Percentiles rank a stretch among this genome's conserved stretches.
These are phyloP conservation scores for Solanum sitiens DNA, from an alignment of 257 asterid species.

Conservation along the genomic window DNA sequence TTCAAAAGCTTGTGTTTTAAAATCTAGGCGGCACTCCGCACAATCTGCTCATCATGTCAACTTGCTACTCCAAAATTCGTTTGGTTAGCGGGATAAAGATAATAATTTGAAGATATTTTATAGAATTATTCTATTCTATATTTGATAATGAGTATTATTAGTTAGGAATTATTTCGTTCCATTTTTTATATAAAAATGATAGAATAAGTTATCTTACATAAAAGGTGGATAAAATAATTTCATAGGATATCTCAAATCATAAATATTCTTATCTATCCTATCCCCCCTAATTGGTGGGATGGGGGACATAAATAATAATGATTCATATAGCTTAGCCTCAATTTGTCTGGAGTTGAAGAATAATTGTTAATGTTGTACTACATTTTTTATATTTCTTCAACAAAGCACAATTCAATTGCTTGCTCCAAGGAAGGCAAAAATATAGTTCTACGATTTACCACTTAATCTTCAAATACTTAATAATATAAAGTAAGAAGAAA, in stretches of 20 bases:
- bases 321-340: neutral
- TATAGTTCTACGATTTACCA: neutral
- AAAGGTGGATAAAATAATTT: too few relatives aligned
- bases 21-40: neutral
- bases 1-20: neutral
- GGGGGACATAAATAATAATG: neutral
- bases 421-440: neutral
- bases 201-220: too few relatives aligned
- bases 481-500: neutral
- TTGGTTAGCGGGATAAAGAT: too few relatives aligned
- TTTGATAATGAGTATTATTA: too few relatives aligned
- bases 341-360: neutral
- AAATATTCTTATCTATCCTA: too few relatives aligned
- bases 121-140: too few relatives aligned
- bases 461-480: neutral
- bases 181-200: too few relatives aligned
- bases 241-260: too few relatives aligned
- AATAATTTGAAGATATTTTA: too few relatives aligned
- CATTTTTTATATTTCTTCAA: neutral
- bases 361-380: neutral
- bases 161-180: accelerated
- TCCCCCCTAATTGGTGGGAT: too few relatives aligned
- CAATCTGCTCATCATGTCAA: neutral
- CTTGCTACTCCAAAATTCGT: neutral
- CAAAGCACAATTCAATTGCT: neutral